Evolutionary conservation across 208 protist genomes (phyloP).

Genomic region (Leishmania major): DNA sequence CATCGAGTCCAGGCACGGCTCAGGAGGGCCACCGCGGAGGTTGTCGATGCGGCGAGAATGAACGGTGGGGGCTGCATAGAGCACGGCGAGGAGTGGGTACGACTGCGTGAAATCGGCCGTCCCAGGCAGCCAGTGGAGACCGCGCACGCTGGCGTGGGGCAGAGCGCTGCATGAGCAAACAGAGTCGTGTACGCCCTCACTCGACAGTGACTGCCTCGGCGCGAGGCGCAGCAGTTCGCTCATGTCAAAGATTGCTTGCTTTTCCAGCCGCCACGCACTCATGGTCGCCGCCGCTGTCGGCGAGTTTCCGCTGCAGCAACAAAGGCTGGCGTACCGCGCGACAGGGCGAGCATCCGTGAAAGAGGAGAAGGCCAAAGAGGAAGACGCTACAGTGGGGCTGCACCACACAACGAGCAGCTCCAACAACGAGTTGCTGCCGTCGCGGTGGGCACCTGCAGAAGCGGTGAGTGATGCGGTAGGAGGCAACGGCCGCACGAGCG

Average conservation of each 20-base stretch:
- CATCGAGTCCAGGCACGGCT: constrained; percentile 24
- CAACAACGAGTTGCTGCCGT: background rate
- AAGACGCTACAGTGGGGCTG: background rate
- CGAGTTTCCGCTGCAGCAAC: background rate
- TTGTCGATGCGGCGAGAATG: background rate
- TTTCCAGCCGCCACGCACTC: constrained; percentile 6
- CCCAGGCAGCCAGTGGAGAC: constrained; percentile 43
- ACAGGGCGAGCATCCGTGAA: background rate
- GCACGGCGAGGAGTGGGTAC: constrained; percentile 46
- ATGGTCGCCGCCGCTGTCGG: background rate
- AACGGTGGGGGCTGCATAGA: constrained; percentile 27
- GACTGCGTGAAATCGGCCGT: constrained; percentile 26
- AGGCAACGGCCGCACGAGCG: constrained; percentile 2
- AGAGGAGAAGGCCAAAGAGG: background rate
- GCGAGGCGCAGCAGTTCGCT: constrained; percentile 7
- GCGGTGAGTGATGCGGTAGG: background rate
- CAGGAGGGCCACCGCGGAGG: background rate
- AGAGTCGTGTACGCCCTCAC: background rate
- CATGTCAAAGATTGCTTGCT: constrained; percentile 9
- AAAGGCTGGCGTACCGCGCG: background rate
- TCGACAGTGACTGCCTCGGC: background rate
- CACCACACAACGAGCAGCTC: constrained; percentile 13
- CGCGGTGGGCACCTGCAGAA: background rate
- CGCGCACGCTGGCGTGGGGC: constrained; percentile 21
- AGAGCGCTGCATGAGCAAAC: background rate